These are phyloP conservation scores for Malania oleifera DNA, from an alignment of 164 flowering plant species.

Conservation along the genomic window DNA sequence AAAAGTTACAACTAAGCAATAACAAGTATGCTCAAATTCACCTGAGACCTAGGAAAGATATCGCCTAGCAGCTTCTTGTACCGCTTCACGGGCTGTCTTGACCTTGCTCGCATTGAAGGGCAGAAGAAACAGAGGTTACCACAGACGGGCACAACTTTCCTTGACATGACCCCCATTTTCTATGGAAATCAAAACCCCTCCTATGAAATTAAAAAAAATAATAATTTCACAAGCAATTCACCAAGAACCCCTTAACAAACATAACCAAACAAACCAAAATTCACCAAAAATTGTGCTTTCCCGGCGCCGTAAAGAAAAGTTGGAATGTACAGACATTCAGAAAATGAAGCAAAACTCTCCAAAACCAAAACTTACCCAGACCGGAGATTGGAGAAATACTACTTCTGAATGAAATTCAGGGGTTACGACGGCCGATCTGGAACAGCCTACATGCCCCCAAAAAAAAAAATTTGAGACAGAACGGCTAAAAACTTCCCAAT, in stretches of 20 bases:
- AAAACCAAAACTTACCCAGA: constrained; percentile 5
- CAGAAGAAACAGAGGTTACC: constrained; percentile 80
- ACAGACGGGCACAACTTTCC: constrained; percentile 78
- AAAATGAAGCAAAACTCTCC: constrained; percentile 5
- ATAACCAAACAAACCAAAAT: background rate
- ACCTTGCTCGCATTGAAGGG: constrained; percentile 82
- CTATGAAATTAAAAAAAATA: background rate
- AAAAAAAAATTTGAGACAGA: background rate
- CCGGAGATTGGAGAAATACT: background rate
- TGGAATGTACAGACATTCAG: too few species aligned
- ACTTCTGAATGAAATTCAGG: background rate
- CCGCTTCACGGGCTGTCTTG: constrained; percentile 85
- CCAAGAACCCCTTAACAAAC: background rate
- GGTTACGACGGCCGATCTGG: background rate
- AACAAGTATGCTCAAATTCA: constrained; percentile 11
- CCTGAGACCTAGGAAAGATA: constrained; percentile 73
- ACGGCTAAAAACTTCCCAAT: too few species aligned
- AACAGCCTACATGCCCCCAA: background rate
- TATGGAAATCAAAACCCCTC: constrained; percentile 14
- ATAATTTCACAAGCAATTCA: too few species aligned
- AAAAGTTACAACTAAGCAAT: background rate
- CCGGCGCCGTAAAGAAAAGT: too few species aligned
- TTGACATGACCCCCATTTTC: constrained; percentile 82
- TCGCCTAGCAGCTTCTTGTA: constrained; percentile 83
- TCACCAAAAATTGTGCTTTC: background rate